phyloP scores from a whole-genome alignment of 768 basidiomycete genomes.

The Botryobasidium botryosum region DNA sequence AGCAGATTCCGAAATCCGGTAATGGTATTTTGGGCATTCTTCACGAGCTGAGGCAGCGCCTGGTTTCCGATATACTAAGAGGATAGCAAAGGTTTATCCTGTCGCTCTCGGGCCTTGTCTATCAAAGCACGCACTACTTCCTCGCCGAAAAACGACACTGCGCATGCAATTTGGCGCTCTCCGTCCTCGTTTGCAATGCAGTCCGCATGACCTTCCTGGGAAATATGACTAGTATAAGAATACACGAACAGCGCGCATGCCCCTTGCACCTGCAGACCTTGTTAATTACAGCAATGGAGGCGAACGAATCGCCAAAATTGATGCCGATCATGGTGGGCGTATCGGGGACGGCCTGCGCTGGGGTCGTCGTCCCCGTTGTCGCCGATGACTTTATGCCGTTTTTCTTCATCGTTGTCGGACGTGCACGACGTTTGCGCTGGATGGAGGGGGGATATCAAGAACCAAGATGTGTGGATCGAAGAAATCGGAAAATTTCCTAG shows the following conservation, averaged over 20 bases:
- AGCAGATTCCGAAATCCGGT: conserved; percentile 86
- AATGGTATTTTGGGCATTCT: conserved; percentile 88
- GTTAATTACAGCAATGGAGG: conserved; percentile 87
- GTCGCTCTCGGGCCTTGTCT: neutral
- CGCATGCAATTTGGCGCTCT: conserved; percentile 93
- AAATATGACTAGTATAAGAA: neutral
- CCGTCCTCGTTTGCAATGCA: conserved; percentile 98
- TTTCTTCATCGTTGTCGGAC: no score
- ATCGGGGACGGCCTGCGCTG: no score
- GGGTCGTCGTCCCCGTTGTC: no score
- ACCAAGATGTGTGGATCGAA: no score
- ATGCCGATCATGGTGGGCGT: conserved; percentile 83
- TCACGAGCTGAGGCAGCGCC: conserved; percentile 85
- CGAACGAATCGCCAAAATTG: conserved; percentile 91
- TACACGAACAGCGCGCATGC: neutral
- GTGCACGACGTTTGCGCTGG: no score
- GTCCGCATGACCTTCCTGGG: conserved; percentile 75
- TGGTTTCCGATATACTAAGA: conserved; percentile 87
- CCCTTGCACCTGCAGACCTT: conserved; percentile 39
- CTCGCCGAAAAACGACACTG: conserved; percentile 79
- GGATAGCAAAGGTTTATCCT: neutral
- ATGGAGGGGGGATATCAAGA: no score
- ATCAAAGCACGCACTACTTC: conserved; percentile 49
- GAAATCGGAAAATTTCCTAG: no score
- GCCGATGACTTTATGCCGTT: no score